Base-by-base conservation (phyloP, 352 stramenopile genomes). In the Pythium oligandrum region DNA sequence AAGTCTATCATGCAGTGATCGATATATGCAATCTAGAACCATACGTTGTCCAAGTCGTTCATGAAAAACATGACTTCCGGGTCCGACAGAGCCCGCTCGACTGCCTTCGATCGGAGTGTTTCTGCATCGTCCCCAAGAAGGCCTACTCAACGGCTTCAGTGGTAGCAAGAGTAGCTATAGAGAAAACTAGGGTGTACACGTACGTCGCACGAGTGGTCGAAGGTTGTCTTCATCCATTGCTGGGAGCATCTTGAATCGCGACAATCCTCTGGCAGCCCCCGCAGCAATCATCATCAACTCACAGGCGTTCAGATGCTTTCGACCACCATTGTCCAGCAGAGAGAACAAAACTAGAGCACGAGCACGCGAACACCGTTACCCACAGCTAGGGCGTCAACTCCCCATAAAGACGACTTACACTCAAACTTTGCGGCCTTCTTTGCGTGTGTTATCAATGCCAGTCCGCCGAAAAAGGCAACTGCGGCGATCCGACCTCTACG, bases 41-140 rank as follows among this genome's bases (percentile, higher is more conserved):
- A 42, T 43, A 89, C 78, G 44, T 73, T 68, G 39, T 86, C 76
- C 2, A 89, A 55, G 30, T 87, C 78, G 50, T 81, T 89, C 78
- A 87, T 83, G 53, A 89, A 86, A 46, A 89, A 89, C 30, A 89
- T 53, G 36, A 89, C 74, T 47, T 89, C 76, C 7, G 78, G 44
- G 45, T 89, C 78, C n/a, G 67, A 71, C n/a, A 86, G 62, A 10
- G 74, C 76, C 54, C 78, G 83, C 34, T 78, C 67, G 4, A 85
- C 58, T 31, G 86, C 51, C 4, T 43, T 61, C 40, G 74, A 57
- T 11, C 72, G 69, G 37, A 70, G 46, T 0, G 83, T 59, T 37
- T 89, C 76, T 4, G 48, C 50, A 6, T 39, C 48, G 0, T 81
- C 70, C 0, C 78, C 78, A 34, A 87, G 63, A 3, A 89, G 46